Base-by-base conservation (phyloP, 208 protist species). In the Lotmaria passim region DNA sequence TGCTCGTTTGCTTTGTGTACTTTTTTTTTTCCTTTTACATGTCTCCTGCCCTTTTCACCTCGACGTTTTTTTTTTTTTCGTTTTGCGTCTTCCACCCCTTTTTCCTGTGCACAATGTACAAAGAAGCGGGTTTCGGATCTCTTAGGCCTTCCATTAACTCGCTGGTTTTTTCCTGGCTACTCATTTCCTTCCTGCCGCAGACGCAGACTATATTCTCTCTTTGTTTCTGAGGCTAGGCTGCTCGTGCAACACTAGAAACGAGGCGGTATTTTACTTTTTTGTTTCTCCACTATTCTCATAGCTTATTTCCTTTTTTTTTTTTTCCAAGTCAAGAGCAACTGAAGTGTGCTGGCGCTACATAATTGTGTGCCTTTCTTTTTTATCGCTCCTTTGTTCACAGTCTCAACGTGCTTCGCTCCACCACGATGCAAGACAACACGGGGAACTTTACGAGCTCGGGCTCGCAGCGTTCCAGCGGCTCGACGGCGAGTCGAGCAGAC, bases 401-500 rank as follows among this genome's bases (percentile, higher is more conserved):
- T 48, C 23, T 41, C 38, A 63, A 36, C 51, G 7, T 72, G 23
- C 31, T 50, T 63, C n/a, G 33, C 14, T 17, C 38, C 64, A 10
- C 3, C 36, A 46, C 14, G 10, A 78, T 77, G 71, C 44, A 65
- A 5, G 48, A 63, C 19, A 58, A 55, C 11, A 44, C 30, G n/a
- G 50, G 43, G 17, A 53, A 64, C 26, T 60, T 62, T 17, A 58
- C 56, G 23, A 60, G 57, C 56, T 66, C 57, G 14, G 60, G 31
- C 26, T 66, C 62, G 26, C 53, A 46, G 57, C 71, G 33, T 12
- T 70, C 63, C 24, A 39, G 31, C 62, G 53, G 47, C n/a, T 70
- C 71, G 46, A 67, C 71, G 19, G 55, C 67, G 15, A 77, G 71
- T 26, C 46, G 38, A 6, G 71, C 68, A 5, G 78, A 83, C 30